Evolutionary conservation across 768 basidiomycete genomes (phyloP).

Genomic region (Podaxis mareebaensis): DNA sequence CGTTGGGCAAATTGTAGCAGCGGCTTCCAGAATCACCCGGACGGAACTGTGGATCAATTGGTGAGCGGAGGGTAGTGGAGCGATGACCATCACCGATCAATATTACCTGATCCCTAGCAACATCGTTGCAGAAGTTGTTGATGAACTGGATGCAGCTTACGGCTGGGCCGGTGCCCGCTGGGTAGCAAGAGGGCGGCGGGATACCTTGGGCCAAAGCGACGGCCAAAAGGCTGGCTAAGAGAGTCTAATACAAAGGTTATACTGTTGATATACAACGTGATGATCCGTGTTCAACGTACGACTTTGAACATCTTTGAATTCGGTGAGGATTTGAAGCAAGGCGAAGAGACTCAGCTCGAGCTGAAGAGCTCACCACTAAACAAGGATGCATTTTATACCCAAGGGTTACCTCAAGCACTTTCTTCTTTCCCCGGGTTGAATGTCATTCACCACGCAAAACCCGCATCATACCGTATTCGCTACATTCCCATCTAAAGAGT

Average conservation of each 20-base stretch:
- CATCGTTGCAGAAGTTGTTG: background rate
- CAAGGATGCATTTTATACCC: background rate
- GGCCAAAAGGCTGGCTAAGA: background rate
- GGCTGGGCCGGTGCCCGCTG: background rate
- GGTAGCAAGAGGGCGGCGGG: background rate
- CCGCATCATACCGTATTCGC: background rate
- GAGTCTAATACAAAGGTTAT: background rate
- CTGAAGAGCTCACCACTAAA: background rate
- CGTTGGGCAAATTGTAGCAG: slow-evolving; percentile 3
- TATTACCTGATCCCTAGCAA: background rate
- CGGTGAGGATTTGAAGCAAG: background rate
- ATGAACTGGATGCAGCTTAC: background rate
- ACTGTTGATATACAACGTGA: background rate
- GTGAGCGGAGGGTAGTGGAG: background rate
- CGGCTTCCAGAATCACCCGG: background rate
- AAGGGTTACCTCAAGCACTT: background rate
- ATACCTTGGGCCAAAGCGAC: background rate
- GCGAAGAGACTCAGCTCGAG: background rate
- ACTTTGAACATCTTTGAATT: background rate
- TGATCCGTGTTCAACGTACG: background rate
- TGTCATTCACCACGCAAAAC: background rate
- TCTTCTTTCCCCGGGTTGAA: background rate
- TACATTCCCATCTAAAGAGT: background rate
- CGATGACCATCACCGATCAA: too few species aligned
- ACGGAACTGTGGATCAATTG: background rate